Evolutionary conservation across 495 filamentous ascomycete species (phyloP).

Genomic region (Jackrogersella minutella): DNA sequence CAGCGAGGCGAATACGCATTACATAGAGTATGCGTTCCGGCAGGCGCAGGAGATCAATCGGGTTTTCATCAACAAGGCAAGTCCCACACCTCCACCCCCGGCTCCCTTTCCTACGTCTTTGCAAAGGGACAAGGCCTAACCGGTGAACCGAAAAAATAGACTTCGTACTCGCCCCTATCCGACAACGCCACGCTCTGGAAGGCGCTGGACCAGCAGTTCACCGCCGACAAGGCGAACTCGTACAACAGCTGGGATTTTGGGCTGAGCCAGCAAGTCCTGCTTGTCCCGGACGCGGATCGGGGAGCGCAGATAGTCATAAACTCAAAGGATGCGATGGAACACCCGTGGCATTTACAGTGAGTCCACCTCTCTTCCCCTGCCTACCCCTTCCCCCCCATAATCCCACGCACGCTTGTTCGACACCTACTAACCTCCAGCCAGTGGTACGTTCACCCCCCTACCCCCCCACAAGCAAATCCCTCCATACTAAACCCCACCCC

Average conservation of each 20-base stretch:
- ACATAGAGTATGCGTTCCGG: slow-evolving; percentile 45
- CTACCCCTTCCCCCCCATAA: neutral
- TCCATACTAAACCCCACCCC: neutral
- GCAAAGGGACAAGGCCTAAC: neutral
- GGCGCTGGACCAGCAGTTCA: slow-evolving; percentile 42
- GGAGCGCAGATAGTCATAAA: slow-evolving; percentile 74
- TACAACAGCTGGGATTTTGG: slow-evolving; percentile 48
- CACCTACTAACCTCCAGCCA: neutral
- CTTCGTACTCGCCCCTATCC: slow-evolving; percentile 38
- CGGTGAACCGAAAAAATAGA: slow-evolving; percentile 23
- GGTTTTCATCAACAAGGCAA: slow-evolving; percentile 48
- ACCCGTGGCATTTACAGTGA: slow-evolving; percentile 49
- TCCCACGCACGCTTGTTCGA: neutral
- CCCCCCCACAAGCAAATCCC: neutral
- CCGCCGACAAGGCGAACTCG: slow-evolving; percentile 31
- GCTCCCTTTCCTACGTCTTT: neutral
- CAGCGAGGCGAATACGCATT: slow-evolving; percentile 41
- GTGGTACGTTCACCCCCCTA: slow-evolving; percentile 7
- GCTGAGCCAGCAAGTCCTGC: slow-evolving; percentile 45
- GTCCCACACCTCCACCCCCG: too few species aligned
- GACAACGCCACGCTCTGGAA: slow-evolving; percentile 45
- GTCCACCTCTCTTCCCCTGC: neutral
- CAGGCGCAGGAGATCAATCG: slow-evolving; percentile 47
- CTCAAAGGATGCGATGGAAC: slow-evolving; percentile 64
- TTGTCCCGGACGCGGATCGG: slow-evolving; percentile 65